Percentiles rank a stretch among this genome's conserved stretches.
Conservation (phyloP, 495 filamentous ascomycete species). For the Hypoxylon perforatum region DNA sequence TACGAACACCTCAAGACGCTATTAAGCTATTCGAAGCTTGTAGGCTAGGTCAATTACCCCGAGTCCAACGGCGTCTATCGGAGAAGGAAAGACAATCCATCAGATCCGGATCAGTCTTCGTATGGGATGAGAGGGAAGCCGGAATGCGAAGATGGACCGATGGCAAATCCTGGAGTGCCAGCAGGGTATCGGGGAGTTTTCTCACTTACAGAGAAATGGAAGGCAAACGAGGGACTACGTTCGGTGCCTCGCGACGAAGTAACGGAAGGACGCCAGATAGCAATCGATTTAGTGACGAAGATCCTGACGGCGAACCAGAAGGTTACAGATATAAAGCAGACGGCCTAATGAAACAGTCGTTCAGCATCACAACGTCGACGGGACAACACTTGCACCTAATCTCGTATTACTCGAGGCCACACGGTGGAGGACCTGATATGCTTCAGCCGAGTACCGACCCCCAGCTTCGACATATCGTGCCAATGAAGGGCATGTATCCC, state of each 20-base stretch:
- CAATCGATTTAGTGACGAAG: slow-evolving; percentile 80
- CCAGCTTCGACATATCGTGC: slow-evolving; percentile 81
- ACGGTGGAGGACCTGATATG: slow-evolving; percentile 72
- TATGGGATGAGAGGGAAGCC: slow-evolving; percentile 98
- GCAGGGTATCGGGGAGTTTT: slow-evolving; percentile 96
- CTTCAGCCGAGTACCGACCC: slow-evolving; percentile 84
- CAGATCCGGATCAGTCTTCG: slow-evolving; percentile 94
- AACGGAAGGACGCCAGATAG: slow-evolving; percentile 85
- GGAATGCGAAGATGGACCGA: slow-evolving; percentile 99
- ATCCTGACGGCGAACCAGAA: slow-evolving; percentile 87
- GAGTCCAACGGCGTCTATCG: slow-evolving; percentile 91
- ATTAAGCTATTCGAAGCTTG: slow-evolving; percentile 98
- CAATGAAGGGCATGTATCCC: slow-evolving; percentile 92
- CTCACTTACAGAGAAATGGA: slow-evolving; percentile 99
- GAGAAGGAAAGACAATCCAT: slow-evolving; percentile 98
- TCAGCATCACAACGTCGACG: slow-evolving; percentile 93
- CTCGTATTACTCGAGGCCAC: slow-evolving; percentile 89
- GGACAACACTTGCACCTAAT: slow-evolving; percentile 96
- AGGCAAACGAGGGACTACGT: slow-evolving; percentile 76
- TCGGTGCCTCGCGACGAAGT: slow-evolving; percentile 65
- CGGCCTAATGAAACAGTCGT: slow-evolving; percentile 98
- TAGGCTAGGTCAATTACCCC: slow-evolving; percentile 85
- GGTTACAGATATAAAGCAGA: slow-evolving; percentile 98
- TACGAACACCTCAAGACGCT: slow-evolving; percentile 91
- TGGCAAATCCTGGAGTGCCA: slow-evolving; percentile 99